Evolutionary conservation across 306 rosid genomes (phyloP).

Genomic region (Glycyrrhiza uralensis): DNA sequence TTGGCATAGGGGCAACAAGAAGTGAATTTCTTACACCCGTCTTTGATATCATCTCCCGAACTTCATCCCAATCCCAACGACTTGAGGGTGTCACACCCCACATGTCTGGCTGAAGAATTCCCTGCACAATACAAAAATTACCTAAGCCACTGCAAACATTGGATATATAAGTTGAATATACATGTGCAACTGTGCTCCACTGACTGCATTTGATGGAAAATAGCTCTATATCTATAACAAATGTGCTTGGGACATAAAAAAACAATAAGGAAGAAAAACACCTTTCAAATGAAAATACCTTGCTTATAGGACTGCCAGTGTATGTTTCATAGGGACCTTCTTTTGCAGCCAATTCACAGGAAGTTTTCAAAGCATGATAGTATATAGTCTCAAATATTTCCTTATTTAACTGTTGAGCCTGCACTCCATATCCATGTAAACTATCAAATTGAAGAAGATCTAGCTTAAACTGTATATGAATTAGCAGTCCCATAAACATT

Average conservation of each 20-base stretch:
- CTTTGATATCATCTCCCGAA: constrained; percentile 48
- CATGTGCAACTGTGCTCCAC: background rate
- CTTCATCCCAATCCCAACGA: constrained; percentile 73
- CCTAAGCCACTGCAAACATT: background rate
- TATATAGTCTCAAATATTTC: constrained; percentile 92
- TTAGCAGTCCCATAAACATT: background rate
- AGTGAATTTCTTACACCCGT: constrained; percentile 82
- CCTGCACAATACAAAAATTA: constrained; percentile 41
- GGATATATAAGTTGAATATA: background rate
- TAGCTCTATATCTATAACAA: background rate
- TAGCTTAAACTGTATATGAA: background rate
- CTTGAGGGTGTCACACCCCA: constrained; percentile 71
- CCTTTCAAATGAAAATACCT: constrained; percentile 40
- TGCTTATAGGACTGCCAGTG: constrained; percentile 78
- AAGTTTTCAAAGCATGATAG: constrained; percentile 75
- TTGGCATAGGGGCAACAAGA: constrained; percentile 90
- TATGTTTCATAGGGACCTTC: constrained; percentile 84
- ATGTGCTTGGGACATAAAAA: background rate
- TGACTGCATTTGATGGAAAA: background rate
- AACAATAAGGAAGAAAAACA: background rate
- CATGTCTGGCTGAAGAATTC: constrained; percentile 89
- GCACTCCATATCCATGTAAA: constrained; percentile 21
- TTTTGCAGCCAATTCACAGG: constrained; percentile 68
- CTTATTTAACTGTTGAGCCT: constrained; percentile 93
- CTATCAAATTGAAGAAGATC: constrained; percentile 4